These are phyloP conservation scores for Apiosordaria backusii DNA, from an alignment of 495 filamentous ascomycete genomes.

Conservation along the genomic window DNA sequence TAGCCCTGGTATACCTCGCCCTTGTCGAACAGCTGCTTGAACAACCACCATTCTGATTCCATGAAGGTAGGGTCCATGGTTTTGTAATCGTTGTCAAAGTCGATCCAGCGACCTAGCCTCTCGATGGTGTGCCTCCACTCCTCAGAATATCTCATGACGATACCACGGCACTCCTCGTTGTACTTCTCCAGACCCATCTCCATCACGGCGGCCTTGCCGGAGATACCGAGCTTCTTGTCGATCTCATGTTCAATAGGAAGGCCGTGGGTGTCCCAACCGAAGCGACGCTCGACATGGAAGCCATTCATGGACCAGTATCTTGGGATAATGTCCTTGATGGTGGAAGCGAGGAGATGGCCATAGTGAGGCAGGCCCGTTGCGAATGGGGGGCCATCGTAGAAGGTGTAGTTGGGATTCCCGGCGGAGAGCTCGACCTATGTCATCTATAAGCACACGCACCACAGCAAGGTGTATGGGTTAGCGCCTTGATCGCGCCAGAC, in stretches of 20 bases:
- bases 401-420: conserved; percentile 72
- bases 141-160: conserved; percentile 87
- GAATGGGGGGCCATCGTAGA: conserved; percentile 71
- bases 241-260: conserved; percentile 97
- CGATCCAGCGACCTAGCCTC: conserved; percentile 91
- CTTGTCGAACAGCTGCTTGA: conserved; percentile 89
- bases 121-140: conserved; percentile 94
- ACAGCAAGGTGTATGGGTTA: neutral
- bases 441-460: conserved; percentile 29
- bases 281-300: conserved; percentile 70
- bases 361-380: conserved; percentile 80
- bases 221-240: conserved; percentile 92
- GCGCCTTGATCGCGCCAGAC: conserved; percentile 11
- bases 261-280: conserved; percentile 89
- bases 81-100: conserved; percentile 99
- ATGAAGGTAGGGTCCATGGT: conserved; percentile 94
- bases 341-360: conserved; percentile 91
- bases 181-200: conserved; percentile 86
- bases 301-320: conserved; percentile 99
- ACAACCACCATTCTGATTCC: conserved; percentile 97
- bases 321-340: conserved; percentile 96
- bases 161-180: conserved; percentile 87
- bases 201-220: conserved; percentile 82
- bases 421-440: conserved; percentile 45
- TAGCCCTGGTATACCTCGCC: conserved; percentile 83